Base-by-base conservation (phyloP, 805 yeast genomes). In the Ogataea minuta region DNA sequence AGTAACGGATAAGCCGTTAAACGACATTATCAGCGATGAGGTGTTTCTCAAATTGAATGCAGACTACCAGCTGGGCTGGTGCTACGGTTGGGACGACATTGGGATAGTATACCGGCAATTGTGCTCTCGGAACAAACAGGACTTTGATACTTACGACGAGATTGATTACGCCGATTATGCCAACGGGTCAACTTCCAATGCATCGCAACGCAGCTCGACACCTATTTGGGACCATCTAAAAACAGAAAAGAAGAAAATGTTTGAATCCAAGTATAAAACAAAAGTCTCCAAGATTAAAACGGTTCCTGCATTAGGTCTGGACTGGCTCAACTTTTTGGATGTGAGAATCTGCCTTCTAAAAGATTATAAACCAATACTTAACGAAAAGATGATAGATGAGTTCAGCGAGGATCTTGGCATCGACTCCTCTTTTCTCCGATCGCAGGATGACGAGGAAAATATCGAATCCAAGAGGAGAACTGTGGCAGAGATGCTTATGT, bases 21-120 rank as follows among this genome's bases (percentile, higher is more conserved):
- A 53, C 48, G 48, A 70, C 56, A 51, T 54, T 5, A 42, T 59
- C n/a, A 44, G 43, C 29, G 60, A 57, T 19, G 62, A 51, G 10
- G 53, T 58, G 6, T 49, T 57, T 29, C 63, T 68, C 39, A 63
- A 70, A 3, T 57, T 75, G 40, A 66, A 64, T 27, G 62, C 72
- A 34, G 84, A 81, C 40, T 76, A 79, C 53, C 95, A 88, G 54
- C 52, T 79, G 13, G 85, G 90, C 6, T 78, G 83, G 74, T 64
- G 77, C 31, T 71, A 78, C 14, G 96, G 95, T 1, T 88, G 95
- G 95, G 79, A 76, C 45, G 64, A 54, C 17, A 48, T 58, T 20
- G 66, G 58, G 1, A 43, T 54, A 2, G 46, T 60, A 6, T 60
- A 58, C 37, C 39, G 66, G 6, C 66, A 61, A 30, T 39, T 59